Conservation (phyloP, 371 early-diverging fungal genomes). For the Syncephalis plumigaleata region DNA sequence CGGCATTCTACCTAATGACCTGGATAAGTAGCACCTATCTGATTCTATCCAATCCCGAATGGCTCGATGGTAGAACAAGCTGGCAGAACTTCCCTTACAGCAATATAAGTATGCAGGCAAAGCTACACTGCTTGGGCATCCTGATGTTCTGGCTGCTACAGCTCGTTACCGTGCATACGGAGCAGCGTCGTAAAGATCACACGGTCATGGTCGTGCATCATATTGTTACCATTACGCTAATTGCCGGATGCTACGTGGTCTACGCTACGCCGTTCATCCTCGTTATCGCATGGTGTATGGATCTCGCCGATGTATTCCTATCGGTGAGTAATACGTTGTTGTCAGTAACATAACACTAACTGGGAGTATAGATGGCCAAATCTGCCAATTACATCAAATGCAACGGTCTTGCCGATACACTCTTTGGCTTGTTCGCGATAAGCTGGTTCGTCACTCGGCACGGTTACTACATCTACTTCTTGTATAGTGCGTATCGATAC, state of each 20-base stretch:
- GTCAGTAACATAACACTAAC: too few relatives aligned
- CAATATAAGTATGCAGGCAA: conserved; percentile 6
- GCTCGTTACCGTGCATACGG: conserved; percentile 48
- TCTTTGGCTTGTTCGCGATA: too few relatives aligned
- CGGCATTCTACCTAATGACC: not conserved
- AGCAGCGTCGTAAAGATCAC: conserved; percentile 66
- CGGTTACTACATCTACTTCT: too few relatives aligned
- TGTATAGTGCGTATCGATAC: too few relatives aligned
- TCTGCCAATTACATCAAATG: too few relatives aligned
- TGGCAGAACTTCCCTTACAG: conserved; percentile 2
- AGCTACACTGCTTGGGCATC: conserved; percentile 62
- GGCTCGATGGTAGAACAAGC: not conserved
- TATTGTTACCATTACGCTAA: conserved; percentile 46
- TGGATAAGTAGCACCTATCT: not conserved
- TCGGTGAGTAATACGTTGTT: conserved; percentile 17
- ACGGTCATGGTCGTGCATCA: conserved; percentile 63
- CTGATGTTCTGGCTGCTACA: conserved; percentile 66
- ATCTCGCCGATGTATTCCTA: conserved; percentile 63
- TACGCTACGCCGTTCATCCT: conserved; percentile 68
- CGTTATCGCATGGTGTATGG: conserved; percentile 61
- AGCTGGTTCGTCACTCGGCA: too few relatives aligned
- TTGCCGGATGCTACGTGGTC: conserved; percentile 44
- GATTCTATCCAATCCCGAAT: too few relatives aligned
- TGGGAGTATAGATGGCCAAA: too few relatives aligned
- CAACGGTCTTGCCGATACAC: too few relatives aligned